Conservation (phyloP, 768 basidiomycete genomes). For the Lentinula guzmanii region DNA sequence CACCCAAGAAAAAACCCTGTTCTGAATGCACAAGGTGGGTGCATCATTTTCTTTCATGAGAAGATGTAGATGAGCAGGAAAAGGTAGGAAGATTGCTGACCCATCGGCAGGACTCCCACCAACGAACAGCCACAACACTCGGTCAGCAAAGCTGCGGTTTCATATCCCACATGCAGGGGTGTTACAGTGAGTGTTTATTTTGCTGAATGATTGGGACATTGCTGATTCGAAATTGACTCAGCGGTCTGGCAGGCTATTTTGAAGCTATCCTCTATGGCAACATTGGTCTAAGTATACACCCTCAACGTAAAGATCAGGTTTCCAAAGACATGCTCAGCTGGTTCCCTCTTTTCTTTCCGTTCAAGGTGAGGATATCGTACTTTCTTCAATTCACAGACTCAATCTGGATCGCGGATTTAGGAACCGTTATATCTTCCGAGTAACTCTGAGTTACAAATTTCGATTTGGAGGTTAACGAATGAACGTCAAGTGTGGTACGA, state of each 20-base stretch:
- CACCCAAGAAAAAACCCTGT: slow-evolving; percentile 84
- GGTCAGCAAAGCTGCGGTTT: slow-evolving; percentile 81
- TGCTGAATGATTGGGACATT: neutral
- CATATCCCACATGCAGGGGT: slow-evolving; percentile 93
- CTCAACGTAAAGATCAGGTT: slow-evolving; percentile 75
- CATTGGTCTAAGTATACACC: slow-evolving; percentile 91
- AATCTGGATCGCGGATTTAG: slow-evolving; percentile 29
- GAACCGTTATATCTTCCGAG: slow-evolving; percentile 92
- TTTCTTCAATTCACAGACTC: neutral
- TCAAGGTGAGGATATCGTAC: slow-evolving; percentile 53
- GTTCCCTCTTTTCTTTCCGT: slow-evolving; percentile 97
- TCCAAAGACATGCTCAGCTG: slow-evolving; percentile 98
- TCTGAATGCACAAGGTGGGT: slow-evolving; percentile 62
- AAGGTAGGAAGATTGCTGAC: neutral
- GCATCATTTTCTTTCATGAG: slow-evolving; percentile 1
- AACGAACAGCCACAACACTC: slow-evolving; percentile 95
- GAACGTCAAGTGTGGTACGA: slow-evolving; percentile 95
- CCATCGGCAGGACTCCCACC: slow-evolving; percentile 66
- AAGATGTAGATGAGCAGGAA: too few species aligned
- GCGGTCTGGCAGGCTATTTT: slow-evolving; percentile 94
- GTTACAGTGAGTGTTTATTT: slow-evolving; percentile 46
- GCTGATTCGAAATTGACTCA: slow-evolving; percentile 13
- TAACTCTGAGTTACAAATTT: slow-evolving; percentile 87
- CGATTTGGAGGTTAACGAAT: slow-evolving; percentile 91
- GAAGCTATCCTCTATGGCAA: slow-evolving; percentile 91